Base-by-base conservation (phyloP, 2,329 filamentous ascomycete species). In the Scorias spongiosa region DNA sequence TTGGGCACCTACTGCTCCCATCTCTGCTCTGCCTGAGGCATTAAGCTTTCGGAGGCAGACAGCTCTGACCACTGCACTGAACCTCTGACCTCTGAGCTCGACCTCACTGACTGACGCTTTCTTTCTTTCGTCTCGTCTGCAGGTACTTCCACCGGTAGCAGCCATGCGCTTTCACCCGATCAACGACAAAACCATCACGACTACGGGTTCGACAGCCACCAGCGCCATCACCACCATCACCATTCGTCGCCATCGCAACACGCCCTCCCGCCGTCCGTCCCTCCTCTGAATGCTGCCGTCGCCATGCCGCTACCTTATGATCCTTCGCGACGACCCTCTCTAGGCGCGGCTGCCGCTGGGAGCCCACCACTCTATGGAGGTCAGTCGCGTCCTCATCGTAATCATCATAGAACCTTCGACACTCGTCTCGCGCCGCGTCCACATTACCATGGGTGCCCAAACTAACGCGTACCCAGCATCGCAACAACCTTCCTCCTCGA, bases 241-340 rank as follows among this genome's bases (percentile, higher is more conserved):
- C 41, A n/a, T 20, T 42, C 48, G 18, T 49, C 51, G 40, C 50
- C 48, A 14, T 49, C 47, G n/a, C 54, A 50, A 11, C 52, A 52
- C 17, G 44, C 47, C 11, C 51, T 51, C 10, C 43, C 50, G 30
- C 45, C 47, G 11, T 43, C 51, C 14, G 46, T 51, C 29, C 48
- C 58, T 15, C 46, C 56, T 5, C 42, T 46, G 26, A 54, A 56
- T 47, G 50, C 51, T 45, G 47, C 62, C 29, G 54, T 51, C 41
- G 57, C 55, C 46, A 63, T 67, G 58, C 57, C 59, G 26, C 63
- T 64, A 47, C 58, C 58, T 44, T 67, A 63, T 53, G 67, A 70
- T 46, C 54, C 57, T 29, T 55, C 63, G 42, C 63, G 67, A 46
- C 58, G 65, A 47, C 58, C 59, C 42, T 70, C 68, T 15, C 54